These are phyloP conservation scores for Phytophthora capsici DNA, from an alignment of 352 stramenopile genomes.

Conservation along the genomic window DNA sequence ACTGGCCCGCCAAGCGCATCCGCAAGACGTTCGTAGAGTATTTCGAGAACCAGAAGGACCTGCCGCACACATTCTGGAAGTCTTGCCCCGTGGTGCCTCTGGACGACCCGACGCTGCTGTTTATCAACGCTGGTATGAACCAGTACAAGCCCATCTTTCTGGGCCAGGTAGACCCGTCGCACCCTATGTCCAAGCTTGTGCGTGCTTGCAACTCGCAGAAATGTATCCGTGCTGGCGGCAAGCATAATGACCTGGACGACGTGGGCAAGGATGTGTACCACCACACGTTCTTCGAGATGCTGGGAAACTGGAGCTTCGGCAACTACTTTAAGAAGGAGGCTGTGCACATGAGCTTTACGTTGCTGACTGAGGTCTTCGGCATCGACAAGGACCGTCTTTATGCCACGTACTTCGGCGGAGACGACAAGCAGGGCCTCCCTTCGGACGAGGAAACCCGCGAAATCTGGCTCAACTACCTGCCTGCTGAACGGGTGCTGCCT, in stretches of 20 bases:
- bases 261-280: constrained; percentile 99
- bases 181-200: constrained; percentile 92
- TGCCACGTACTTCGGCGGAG: constrained; percentile 98
- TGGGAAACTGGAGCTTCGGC: constrained; percentile 99
- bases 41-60: constrained; percentile 90
- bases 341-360: constrained; percentile 96
- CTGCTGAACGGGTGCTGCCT: constrained; percentile 90
- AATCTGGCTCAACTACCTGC: constrained; percentile 91
- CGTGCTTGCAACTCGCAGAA: constrained; percentile 98
- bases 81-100: constrained; percentile 97
- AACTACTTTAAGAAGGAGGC: constrained; percentile 99
- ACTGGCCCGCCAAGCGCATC: constrained; percentile 96
- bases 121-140: constrained; percentile 99
- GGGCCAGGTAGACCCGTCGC: constrained; percentile 95
- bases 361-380: constrained; percentile 96
- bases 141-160: constrained; percentile 99
- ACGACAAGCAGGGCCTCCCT: constrained; percentile 81
- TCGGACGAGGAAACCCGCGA: constrained; percentile 94
- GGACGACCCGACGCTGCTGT: constrained; percentile 98
- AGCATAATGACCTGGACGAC: constrained; percentile 99
- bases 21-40: constrained; percentile 98
- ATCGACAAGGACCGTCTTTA: constrained; percentile 95
- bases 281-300: constrained; percentile 99
- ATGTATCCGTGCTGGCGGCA: constrained; percentile 99
- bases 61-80: constrained; percentile 94